Evolutionary conservation across 495 filamentous ascomycete species (phyloP), one percentile per base, ranked within the genome.

Genomic region (Cercophora samala): DNA sequence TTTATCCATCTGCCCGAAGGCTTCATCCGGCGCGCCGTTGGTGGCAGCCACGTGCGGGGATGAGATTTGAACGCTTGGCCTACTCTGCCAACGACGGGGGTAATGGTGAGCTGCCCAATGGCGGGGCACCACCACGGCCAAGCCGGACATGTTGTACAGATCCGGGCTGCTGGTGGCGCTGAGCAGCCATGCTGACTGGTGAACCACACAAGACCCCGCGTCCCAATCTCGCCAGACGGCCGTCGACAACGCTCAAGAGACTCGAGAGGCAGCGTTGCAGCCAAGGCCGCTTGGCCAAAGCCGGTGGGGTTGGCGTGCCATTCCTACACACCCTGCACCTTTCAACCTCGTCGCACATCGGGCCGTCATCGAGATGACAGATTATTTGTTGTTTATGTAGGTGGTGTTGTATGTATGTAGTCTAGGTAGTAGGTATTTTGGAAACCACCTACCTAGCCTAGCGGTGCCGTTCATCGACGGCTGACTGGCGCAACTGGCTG

Each of bases 1-100:
- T 74, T 74, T 73, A 72, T 72, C 72, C 74, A 66, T 74, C 72
- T 69, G 68, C 66, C 74, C 72, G 72, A 76, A 72, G 60, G 65
- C 72, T 73, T 74, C 72, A 69, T 59, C 72, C 72, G 67, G 65
- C 66, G 58, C 64, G 65, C 70, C 71, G 72, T 70, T 73, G 70
- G 69, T 66, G 64, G 67, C 66, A 66, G 74, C 72, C 70, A 76
- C 74, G 70, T 74, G 74, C 71, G 72, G 74, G 72, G 72, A 66
- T 24, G 32, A 26, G 66, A 63, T 56, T 69, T 65, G 67, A 64
- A 53, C 63, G 42, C 46, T 26, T 66, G 63, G 29, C 60, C 42
- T 32, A n/a, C 23, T 18, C 63, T 63, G 63, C 65, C 62, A 55
- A 62, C 25, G 60, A 29, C 4, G 26, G 26, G 64, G 61, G 64